phyloP scores from a whole-genome alignment of 23 red algal genomes.

The Gracilaria domingensis region DNA sequence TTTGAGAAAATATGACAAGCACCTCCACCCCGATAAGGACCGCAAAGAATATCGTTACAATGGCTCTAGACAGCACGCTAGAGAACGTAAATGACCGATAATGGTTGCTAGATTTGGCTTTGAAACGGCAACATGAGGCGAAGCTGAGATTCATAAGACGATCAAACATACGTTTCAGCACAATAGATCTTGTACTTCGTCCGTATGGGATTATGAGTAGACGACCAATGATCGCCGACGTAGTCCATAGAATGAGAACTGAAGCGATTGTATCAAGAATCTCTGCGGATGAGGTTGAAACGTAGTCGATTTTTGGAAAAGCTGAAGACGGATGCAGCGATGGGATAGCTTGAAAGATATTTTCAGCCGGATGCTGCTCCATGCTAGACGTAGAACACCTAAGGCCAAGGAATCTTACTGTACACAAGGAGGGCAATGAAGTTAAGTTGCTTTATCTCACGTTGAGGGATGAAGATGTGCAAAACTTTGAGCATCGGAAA shows the following conservation, averaged over 20 bases:
- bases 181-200: background rate
- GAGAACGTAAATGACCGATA: background rate
- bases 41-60: background rate
- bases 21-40: background rate
- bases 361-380: background rate
- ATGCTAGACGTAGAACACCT: background rate
- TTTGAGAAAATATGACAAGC: background rate
- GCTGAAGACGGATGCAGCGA: background rate
- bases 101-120: background rate
- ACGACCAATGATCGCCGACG: background rate
- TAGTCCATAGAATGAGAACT: conserved; percentile 10
- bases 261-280: conserved; percentile 12
- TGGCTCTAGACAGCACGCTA: background rate
- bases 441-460: too few relatives aligned
- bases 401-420: too few relatives aligned
- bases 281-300: background rate
- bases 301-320: conserved; percentile 26
- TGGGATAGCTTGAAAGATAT: background rate
- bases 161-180: background rate
- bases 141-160: background rate
- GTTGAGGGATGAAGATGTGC: too few relatives aligned
- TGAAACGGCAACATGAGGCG: background rate
- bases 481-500: too few relatives aligned
- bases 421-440: too few relatives aligned
- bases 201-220: background rate